phyloP scores from a whole-genome alignment of 2,329 filamentous ascomycete species.

The Monosporascus sp. region DNA sequence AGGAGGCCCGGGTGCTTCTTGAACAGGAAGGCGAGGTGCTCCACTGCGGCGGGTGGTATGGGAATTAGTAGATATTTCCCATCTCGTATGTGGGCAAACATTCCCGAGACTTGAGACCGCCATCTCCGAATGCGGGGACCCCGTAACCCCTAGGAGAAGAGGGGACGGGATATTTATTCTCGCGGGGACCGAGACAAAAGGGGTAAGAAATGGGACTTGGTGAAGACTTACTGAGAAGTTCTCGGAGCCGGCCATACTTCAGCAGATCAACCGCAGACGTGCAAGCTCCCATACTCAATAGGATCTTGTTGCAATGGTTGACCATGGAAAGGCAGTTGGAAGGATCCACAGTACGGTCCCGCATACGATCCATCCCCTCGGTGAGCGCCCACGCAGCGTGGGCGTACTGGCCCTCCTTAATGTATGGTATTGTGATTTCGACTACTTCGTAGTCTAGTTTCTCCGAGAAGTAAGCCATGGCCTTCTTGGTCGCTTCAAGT shows the following conservation, averaged over 20 bases:
- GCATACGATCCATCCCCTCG: conserved; percentile 55
- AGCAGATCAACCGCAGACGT: conserved; percentile 66
- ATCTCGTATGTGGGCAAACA: too few relatives aligned
- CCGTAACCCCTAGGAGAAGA: background rate
- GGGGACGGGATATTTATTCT: background rate
- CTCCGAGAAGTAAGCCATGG: conserved; percentile 47
- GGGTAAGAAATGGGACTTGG: too few relatives aligned
- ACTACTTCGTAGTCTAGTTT: conserved; percentile 43
- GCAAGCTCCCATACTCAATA: conserved; percentile 59
- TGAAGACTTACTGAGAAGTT: conserved; percentile 48
- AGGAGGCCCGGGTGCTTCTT: conserved; percentile 67
- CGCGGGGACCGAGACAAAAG: background rate
- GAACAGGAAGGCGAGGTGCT: conserved; percentile 41
- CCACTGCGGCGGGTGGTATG: conserved; percentile 52
- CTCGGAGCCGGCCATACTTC: conserved; percentile 67
- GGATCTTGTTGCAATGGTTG: conserved; percentile 62
- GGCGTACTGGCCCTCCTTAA: conserved; percentile 68
- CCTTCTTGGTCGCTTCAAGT: conserved; percentile 52
- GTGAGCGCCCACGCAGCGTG: conserved; percentile 73
- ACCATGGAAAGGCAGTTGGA: conserved; percentile 50
- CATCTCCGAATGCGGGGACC: too few relatives aligned
- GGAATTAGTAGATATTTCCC: conserved; percentile 28
- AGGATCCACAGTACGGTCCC: conserved; percentile 37
- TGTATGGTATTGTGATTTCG: conserved; percentile 60
- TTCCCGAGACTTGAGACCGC: too few relatives aligned